Evolutionary conservation across 2,329 filamentous ascomycete genomes (phyloP), one percentile per base, ranked within the genome.

Genomic region (Calonectria fujianensis): DNA sequence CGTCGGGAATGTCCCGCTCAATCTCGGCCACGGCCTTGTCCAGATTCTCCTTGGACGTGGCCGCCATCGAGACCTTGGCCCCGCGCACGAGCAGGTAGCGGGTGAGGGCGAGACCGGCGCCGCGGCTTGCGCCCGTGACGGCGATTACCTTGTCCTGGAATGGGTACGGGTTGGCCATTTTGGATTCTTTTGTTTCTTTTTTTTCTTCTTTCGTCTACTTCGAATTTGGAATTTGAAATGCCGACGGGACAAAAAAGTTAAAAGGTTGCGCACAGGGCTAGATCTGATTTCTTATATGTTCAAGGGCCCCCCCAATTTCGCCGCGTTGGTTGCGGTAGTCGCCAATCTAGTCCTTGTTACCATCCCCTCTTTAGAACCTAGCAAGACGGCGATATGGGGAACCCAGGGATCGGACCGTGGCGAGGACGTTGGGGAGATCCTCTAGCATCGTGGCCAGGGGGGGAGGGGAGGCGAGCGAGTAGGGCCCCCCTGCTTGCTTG

Each of bases 121-220:
- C 91, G 50, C 90, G 88, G 81, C 89, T 91, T 14, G 90, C 90
- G 27, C 91, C 91, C 4, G 90, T 91, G 31, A 95, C 88, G 72
- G 94, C 90, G 77, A 94, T 90, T 32, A 90, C 91, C 82, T 94
- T 93, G 11, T 79, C 75, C 63, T 78, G 61, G 37, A 81, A 81
- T 20, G 77, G 79, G 31, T 79, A 81, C 3, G 69, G 79, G 74
- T 72, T 74, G 50, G 79, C 79, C 79, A 81, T 81, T 48, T 57
- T 41, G 18, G 39, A 1, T 41, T 18, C 6, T 16, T 41, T 32
- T 41, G n/a, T 39, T 35, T 16, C 24, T 16, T 45, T 52, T 48
- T 18, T 7, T 32, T 24, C 39, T 24, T 16, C 20, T 4, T 48
- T 24, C 45, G 45, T 48, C 45, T 48, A 48, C n/a, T 13, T 48